Conservation (phyloP, 2,329 filamentous ascomycete species). For the Fusarium staphyleae region DNA sequence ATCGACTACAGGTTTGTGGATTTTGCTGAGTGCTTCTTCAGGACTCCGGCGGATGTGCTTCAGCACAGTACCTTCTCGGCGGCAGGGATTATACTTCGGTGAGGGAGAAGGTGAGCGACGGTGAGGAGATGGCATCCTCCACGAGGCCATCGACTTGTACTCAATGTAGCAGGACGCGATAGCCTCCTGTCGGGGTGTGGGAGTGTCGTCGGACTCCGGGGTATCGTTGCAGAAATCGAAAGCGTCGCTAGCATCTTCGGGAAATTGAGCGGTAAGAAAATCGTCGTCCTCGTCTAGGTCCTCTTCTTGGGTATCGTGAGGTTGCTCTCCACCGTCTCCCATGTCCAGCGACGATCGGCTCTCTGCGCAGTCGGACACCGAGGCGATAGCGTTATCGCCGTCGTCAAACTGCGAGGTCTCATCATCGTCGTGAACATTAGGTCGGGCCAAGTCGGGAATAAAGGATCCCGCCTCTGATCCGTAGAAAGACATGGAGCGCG, state of each 20-base stretch:
- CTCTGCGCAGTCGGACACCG: slow-evolving; percentile 56
- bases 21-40: slow-evolving; percentile 54
- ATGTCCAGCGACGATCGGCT: slow-evolving; percentile 46
- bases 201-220: slow-evolving; percentile 53
- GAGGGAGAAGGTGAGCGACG: slow-evolving; percentile 47
- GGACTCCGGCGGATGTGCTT: slow-evolving; percentile 54
- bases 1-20: slow-evolving; percentile 57
- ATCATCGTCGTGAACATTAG: slow-evolving; percentile 48
- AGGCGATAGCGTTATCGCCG: slow-evolving; percentile 53
- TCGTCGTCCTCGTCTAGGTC: slow-evolving; percentile 49
- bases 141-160: slow-evolving; percentile 43
- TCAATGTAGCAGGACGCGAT: slow-evolving; percentile 49
- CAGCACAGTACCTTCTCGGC: slow-evolving; percentile 34
- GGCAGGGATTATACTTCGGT: slow-evolving; percentile 45
- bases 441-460: slow-evolving; percentile 42
- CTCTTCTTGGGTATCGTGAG: slow-evolving; percentile 44
- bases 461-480: slow-evolving; percentile 56
- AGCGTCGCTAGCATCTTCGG: slow-evolving; percentile 49
- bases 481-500: slow-evolving; percentile 60
- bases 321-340: slow-evolving; percentile 42
- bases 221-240: slow-evolving; percentile 47
- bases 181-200: slow-evolving; percentile 52
- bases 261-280: slow-evolving; percentile 50
- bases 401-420: slow-evolving; percentile 56
- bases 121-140: slow-evolving; percentile 46